Conservation (phyloP, 2,329 filamentous ascomycete genomes). For the Aspergillus spinulosporus region DNA sequence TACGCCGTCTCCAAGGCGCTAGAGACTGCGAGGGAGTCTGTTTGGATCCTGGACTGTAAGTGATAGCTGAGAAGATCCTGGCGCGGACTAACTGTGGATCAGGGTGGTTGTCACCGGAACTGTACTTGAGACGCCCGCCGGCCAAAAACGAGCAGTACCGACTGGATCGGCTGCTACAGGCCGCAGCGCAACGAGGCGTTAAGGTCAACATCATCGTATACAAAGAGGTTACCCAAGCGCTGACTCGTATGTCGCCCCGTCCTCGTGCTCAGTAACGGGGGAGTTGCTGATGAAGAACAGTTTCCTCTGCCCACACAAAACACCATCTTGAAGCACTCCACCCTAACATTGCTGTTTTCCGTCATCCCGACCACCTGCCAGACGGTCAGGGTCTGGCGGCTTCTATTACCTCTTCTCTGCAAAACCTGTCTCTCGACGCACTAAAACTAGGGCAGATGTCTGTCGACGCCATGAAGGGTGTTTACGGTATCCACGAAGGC, state of each 20-base stretch:
- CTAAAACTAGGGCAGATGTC: slow-evolving; percentile 64
- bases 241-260: slow-evolving; percentile 66
- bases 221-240: slow-evolving; percentile 80
- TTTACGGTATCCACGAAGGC: slow-evolving; percentile 80
- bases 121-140: slow-evolving; percentile 81
- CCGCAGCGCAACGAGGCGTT: slow-evolving; percentile 80
- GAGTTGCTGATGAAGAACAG: slow-evolving; percentile 34
- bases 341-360: slow-evolving; percentile 82
- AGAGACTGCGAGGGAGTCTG: slow-evolving; percentile 71
- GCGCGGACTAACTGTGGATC: slow-evolving; percentile 9
- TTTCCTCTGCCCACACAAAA: slow-evolving; percentile 74
- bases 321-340: slow-evolving; percentile 73
- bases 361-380: slow-evolving; percentile 84
- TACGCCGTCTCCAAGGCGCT: slow-evolving; percentile 79
- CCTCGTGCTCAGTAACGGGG: background rate
- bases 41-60: slow-evolving; percentile 79
- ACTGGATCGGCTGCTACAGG: slow-evolving; percentile 77
- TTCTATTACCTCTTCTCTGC: slow-evolving; percentile 56
- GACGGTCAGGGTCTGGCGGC: slow-evolving; percentile 67
- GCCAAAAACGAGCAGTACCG: slow-evolving; percentile 79
- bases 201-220: slow-evolving; percentile 85
- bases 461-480: slow-evolving; percentile 69
- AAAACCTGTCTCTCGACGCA: slow-evolving; percentile 57
- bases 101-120: slow-evolving; percentile 82
- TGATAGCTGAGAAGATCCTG: background rate